Evolutionary conservation across 2,329 filamentous ascomycete genomes (phyloP).

Genomic region (Fusarium tuaranense): DNA sequence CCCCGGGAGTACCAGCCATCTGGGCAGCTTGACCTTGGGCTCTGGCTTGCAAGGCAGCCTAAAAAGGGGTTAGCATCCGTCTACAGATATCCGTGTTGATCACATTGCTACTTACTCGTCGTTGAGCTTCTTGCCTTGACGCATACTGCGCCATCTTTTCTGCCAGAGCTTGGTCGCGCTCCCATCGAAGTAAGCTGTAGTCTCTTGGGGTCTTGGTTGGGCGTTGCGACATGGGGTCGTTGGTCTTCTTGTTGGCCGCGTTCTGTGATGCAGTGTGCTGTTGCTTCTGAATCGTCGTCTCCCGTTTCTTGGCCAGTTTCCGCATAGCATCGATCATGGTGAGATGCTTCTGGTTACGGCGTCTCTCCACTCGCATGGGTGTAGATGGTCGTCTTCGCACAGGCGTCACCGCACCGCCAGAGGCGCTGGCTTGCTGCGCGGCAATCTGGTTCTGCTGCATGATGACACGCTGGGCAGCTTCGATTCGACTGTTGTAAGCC

Average conservation of each 20-base stretch:
- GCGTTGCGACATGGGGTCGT: slow-evolving; percentile 68
- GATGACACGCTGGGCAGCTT: slow-evolving; percentile 68
- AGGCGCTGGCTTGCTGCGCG: slow-evolving; percentile 61
- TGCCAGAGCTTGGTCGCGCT: slow-evolving; percentile 79
- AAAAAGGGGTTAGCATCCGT: slow-evolving; percentile 42
- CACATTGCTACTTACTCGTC: slow-evolving; percentile 60
- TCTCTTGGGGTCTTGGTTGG: slow-evolving; percentile 84
- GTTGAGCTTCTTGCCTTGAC: slow-evolving; percentile 70
- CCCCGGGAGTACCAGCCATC: slow-evolving; percentile 56
- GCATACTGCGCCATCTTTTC: slow-evolving; percentile 69
- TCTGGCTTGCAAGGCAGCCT: slow-evolving; percentile 61
- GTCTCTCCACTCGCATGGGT: slow-evolving; percentile 86
- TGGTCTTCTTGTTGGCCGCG: slow-evolving; percentile 84
- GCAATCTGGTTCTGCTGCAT: slow-evolving; percentile 65
- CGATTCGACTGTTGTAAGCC: slow-evolving; percentile 71
- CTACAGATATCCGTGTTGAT: slow-evolving; percentile 1
- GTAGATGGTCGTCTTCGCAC: slow-evolving; percentile 78
- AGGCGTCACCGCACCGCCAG: slow-evolving; percentile 49
- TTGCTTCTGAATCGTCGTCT: slow-evolving; percentile 87
- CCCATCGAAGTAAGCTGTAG: slow-evolving; percentile 89
- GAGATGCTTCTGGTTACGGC: slow-evolving; percentile 87
- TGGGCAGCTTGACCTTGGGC: slow-evolving; percentile 60
- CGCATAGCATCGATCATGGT: slow-evolving; percentile 94
- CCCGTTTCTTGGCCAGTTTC: slow-evolving; percentile 93
- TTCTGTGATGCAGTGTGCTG: slow-evolving; percentile 83